Conservation (phyloP, 345 rosid species). For the Citrus sp. region DNA sequence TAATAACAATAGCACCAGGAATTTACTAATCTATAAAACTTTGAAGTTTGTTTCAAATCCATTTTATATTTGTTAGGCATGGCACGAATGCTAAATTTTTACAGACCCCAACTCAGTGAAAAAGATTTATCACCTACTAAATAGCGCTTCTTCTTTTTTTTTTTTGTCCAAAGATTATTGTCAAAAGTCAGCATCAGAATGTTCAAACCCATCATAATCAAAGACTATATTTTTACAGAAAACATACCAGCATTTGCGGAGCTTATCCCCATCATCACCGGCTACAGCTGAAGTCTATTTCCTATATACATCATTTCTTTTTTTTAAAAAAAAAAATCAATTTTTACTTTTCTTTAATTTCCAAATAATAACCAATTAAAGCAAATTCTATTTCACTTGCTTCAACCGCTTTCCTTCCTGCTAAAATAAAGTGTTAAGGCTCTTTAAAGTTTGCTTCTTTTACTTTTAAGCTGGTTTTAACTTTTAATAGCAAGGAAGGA, state of each 20-base stretch:
- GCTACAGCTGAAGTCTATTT: background rate
- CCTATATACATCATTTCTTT: background rate
- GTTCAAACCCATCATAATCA: background rate
- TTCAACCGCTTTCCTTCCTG: too few relatives aligned
- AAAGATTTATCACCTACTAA: background rate
- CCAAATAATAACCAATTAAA: too few relatives aligned
- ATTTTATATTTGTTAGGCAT: too few relatives aligned
- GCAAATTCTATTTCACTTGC: too few relatives aligned
- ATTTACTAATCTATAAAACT: background rate
- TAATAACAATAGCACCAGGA: too few relatives aligned
- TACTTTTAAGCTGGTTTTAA: too few relatives aligned
- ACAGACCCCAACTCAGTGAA: background rate
- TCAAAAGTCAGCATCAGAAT: background rate
- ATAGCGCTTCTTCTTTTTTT: too few relatives aligned
- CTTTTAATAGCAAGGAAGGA: background rate
- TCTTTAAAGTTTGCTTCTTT: background rate
- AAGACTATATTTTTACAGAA: too few relatives aligned
- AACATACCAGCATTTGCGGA: slow-evolving; percentile 4
- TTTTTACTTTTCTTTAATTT: too few relatives aligned
- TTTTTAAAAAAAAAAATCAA: too few relatives aligned
- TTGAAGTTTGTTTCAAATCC: background rate
- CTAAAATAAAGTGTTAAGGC: background rate
- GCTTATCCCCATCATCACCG: background rate
- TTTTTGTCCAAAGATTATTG: background rate
- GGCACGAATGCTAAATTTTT: too few relatives aligned